phyloP scores from a whole-genome alignment of 108 stramenopile genomes.

The Nitzschia putrida region DNA sequence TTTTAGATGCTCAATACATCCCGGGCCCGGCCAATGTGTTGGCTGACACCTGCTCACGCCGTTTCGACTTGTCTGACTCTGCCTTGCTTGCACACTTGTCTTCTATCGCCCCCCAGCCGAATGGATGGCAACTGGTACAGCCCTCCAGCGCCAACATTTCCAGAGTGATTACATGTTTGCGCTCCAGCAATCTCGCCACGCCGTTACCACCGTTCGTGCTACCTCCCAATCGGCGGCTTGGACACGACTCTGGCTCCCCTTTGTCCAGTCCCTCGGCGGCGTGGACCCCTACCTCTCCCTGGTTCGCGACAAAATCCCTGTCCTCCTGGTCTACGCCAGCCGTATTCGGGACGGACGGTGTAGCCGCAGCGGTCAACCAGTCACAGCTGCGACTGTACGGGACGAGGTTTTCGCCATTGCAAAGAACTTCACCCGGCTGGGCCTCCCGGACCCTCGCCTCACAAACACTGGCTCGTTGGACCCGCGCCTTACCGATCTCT shows the following conservation, averaged over 20 bases:
- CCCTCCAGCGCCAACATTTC: constrained; percentile 12
- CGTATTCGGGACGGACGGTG: constrained; percentile 25
- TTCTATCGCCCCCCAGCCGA: constrained; percentile 25
- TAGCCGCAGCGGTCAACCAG: constrained; percentile 23
- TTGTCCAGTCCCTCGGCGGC: background rate
- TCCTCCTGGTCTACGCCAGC: constrained; percentile 46
- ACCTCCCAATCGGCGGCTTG: background rate
- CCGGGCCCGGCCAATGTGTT: constrained; percentile 26
- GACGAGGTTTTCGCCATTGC: constrained; percentile 27
- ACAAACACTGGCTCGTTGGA: constrained; percentile 16
- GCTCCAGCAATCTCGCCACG: constrained; percentile 10
- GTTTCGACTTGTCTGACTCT: constrained; percentile 20
- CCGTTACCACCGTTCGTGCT: background rate
- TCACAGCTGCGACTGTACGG: constrained; percentile 26
- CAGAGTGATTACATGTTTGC: constrained; percentile 20
- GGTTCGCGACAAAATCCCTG: constrained; percentile 22
- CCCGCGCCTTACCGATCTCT: constrained; percentile 13
- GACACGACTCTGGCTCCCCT: constrained; percentile 7
- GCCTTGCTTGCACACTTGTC: constrained; percentile 27
- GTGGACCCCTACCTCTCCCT: constrained; percentile 32
- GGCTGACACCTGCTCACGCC: constrained; percentile 30
- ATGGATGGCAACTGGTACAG: constrained; percentile 26
- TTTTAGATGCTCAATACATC: constrained; percentile 23
- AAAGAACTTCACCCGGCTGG: constrained; percentile 26
- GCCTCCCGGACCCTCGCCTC: constrained; percentile 31